These are phyloP conservation scores for Pseudogymnoascus sp. DNA, from an alignment of 2,329 filamentous ascomycete genomes.

Conservation along the genomic window DNA sequence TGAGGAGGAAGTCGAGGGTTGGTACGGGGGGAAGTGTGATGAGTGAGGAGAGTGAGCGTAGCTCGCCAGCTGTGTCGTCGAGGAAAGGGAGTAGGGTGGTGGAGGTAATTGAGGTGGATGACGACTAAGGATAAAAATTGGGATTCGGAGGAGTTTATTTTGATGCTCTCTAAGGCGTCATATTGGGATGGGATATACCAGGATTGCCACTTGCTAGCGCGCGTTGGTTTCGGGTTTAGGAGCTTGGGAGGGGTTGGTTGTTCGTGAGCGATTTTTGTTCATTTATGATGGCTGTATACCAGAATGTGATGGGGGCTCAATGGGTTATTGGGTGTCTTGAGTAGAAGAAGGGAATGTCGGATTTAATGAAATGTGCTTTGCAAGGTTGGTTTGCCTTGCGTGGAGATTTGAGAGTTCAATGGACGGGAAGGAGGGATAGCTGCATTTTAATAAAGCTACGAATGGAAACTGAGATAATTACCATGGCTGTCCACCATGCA, in stretches of 20 bases:
- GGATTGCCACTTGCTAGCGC: background rate
- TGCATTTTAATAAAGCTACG: background rate
- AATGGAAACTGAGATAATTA: background rate
- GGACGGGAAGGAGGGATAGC: too few species aligned
- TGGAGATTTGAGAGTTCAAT: background rate
- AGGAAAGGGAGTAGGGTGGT: slow-evolving; percentile 13
- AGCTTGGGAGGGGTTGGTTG: background rate
- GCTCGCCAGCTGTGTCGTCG: slow-evolving; percentile 11
- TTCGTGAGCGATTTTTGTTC: background rate
- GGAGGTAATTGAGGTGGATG: slow-evolving; percentile 24
- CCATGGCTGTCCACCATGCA: background rate
- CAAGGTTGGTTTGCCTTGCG: background rate
- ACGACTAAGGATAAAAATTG: slow-evolving; percentile 16
- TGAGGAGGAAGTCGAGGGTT: slow-evolving; percentile 17
- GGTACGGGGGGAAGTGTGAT: slow-evolving; percentile 14
- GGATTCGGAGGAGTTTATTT: slow-evolving; percentile 6
- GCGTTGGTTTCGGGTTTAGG: background rate
- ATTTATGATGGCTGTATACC: background rate
- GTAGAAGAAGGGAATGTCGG: background rate
- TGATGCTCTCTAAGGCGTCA: background rate
- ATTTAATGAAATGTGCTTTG: background rate
- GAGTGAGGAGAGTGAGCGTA: slow-evolving; percentile 13
- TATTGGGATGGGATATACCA: background rate
- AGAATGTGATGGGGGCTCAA: background rate
- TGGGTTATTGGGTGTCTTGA: background rate